Conservation (phyloP, 176 grass and related monocot species). For the Pharus latifolius region DNA sequence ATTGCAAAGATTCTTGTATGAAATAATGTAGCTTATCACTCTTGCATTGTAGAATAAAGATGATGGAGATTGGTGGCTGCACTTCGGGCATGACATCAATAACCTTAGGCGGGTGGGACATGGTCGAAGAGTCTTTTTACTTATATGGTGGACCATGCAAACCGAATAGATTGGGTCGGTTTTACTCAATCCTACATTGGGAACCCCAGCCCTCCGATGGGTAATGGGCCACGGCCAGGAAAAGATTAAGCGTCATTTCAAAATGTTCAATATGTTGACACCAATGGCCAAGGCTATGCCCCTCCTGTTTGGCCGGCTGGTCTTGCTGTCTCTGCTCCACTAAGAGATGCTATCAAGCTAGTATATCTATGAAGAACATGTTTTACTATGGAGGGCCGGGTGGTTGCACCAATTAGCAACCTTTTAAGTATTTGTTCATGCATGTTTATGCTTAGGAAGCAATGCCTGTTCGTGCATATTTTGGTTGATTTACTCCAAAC, state of each 20-base stretch:
- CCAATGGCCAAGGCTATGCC: not conserved
- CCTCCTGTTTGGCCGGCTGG: not conserved
- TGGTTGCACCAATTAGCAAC: conserved; percentile 1
- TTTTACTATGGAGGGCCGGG: conserved; percentile 14
- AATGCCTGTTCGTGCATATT: no score
- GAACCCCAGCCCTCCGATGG: not conserved
- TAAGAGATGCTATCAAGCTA: not conserved
- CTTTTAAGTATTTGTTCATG: no score
- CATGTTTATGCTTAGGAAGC: no score
- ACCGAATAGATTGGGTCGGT: not conserved
- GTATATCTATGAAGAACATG: not conserved
- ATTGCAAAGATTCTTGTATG: no score
- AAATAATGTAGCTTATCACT: not conserved
- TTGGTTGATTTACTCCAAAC: no score
- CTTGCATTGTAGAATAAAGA: not conserved
- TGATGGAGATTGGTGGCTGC: conserved; percentile 11
- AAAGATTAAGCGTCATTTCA: not conserved
- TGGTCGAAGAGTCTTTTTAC: not conserved
- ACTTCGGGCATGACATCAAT: not conserved
- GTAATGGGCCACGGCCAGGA: not conserved
- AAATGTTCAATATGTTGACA: not conserved
- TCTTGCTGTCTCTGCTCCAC: not conserved
- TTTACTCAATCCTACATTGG: not conserved
- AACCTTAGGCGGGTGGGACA: not conserved
- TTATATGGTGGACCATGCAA: not conserved